Evolutionary conservation across 2,329 filamentous ascomycete genomes (phyloP).

Genomic region (Aspergillus fumigatiaffinis): DNA sequence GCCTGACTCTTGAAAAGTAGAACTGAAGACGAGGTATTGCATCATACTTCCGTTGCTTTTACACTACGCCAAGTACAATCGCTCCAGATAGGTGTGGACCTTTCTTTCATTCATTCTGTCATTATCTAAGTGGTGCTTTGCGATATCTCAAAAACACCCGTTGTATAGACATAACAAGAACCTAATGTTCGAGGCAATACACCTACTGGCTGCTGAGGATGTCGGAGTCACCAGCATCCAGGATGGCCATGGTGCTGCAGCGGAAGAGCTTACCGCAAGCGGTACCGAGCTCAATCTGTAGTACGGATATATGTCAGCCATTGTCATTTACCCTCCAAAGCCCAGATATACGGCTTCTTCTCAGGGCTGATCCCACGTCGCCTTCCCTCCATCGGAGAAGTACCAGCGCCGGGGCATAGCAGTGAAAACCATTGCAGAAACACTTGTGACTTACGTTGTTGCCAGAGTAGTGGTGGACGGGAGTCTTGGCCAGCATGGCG

Average conservation of each 20-base stretch:
- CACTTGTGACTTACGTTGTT: constrained; percentile 81
- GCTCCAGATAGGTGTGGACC: constrained; percentile 7
- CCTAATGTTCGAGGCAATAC: constrained; percentile 10
- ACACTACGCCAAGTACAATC: not conserved
- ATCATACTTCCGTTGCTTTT: not conserved
- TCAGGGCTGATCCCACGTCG: constrained; percentile 62
- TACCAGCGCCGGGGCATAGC: not conserved
- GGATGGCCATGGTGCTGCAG: constrained; percentile 93
- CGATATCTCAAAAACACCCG: constrained; percentile 6
- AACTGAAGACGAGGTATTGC: not conserved
- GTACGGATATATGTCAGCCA: constrained; percentile 52
- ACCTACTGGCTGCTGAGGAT: constrained; percentile 62
- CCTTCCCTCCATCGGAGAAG: not conserved
- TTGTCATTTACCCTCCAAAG: constrained; percentile 21
- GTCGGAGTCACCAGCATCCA: constrained; percentile 97
- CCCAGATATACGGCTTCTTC: constrained; percentile 67
- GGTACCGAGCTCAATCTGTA: constrained; percentile 94
- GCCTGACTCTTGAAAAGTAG: not conserved
- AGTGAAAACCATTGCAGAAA: constrained; percentile 1
- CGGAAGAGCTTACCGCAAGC: constrained; percentile 99
- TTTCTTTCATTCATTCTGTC: constrained; percentile 12
- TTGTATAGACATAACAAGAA: constrained; percentile 21
- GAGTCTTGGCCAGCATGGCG: constrained; percentile 87
- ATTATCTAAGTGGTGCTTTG: constrained; percentile 18
- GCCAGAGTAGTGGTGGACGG: constrained; percentile 95